Evolutionary conservation across 2,329 filamentous ascomycete species (phyloP), one percentile per base, ranked within the genome.

Genomic region (Grosmannia clavigera): DNA sequence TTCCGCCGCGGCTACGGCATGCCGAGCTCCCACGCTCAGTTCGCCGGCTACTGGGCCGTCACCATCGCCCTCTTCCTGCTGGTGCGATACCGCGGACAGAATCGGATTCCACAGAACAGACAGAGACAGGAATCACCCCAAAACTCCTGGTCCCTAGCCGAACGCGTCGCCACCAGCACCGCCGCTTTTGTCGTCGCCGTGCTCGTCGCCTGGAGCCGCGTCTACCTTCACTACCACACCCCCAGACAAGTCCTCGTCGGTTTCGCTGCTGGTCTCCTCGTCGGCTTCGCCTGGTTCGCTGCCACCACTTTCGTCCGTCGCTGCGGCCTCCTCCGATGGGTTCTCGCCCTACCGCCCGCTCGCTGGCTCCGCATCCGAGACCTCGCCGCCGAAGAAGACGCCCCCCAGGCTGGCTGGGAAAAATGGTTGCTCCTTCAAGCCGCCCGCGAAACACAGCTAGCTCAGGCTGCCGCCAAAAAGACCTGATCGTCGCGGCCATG

Each of bases 171-270:
- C 2, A 72, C 75, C 58, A 79, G 75, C 51, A 70, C 82, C 3
- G 77, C 81, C 2, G 84, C 83, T 43, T 75, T 87, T 52, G 73
- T 74, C 2, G 78, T 84, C 60, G 88, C 89, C 0, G 81, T 74
- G 0, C 75, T 81, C 10, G 90, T 96, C 6, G 88, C 92, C 25
- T 83, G 82, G 72, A 96, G 91, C 68, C 81, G 94, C 59, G 81
- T 95, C 53, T 99, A 99, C 70, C 77, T 99, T 63, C 90, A 86
- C 71, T 99, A 99, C 70, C 94, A 99, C 73, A 96, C 92, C 0
- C 79, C 83, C 46, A 85, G 80, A 68, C 94, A 99, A 75, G 94
- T 99, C 11, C 68, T 90, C n/a, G 88, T 87, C 1, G 94, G 94
- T 2, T 83, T 80, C 65, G 75, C 73, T 11, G 89, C 88, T 0